Evolutionary conservation across 2,329 filamentous ascomycete genomes (phyloP), one percentile per base, ranked within the genome.

Genomic region (Magnaporthales sp.): DNA sequence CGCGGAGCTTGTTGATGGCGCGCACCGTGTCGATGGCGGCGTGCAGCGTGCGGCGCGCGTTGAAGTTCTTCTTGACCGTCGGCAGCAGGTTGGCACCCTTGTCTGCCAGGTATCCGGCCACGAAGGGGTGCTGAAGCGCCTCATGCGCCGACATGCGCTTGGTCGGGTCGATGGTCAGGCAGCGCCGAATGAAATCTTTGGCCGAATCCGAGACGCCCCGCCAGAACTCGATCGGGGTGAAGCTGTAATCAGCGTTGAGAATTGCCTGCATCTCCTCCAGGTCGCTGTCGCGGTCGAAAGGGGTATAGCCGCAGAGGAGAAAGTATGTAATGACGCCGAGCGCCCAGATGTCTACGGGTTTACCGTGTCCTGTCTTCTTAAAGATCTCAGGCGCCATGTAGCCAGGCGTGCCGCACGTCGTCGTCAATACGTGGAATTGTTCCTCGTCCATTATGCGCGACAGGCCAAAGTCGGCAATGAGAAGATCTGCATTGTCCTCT

Each of bases 351-450:
- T 99, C 95, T 66, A 99, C 95, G 72, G 95, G 93, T 79, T 98
- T 99, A 70, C 95, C 95, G 77, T 99, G 95, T 29, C 95, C 95
- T 8, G 91, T 93, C 83, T 99, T 99, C 79, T 97, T 97, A 81
- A 99, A 99, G 74, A 99, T 99, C 77, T 99, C 95, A 26, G 95
- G 95, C 2, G 95, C 95, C 95, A 99, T 99, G 79, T 99, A 99
- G 63, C 95, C 95, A 3, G 95, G 95, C 1, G 95, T 99, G 68
- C 95, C 95, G 76, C 95, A 99, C 1, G 95, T 99, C 0, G 95
- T 99, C 11, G 95, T 99, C 69, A 99, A 81, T 31, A 98, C 94
- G 76, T 98, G 95, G 78, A 98, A 98, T 76, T 97, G 92, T 78
- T 97, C 93, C 79, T 98, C 95, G 75, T 99, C 95, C 94, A 99